Conservation (phyloP, 1,284 basidiomycete species). For the Puccinia polysora region DNA sequence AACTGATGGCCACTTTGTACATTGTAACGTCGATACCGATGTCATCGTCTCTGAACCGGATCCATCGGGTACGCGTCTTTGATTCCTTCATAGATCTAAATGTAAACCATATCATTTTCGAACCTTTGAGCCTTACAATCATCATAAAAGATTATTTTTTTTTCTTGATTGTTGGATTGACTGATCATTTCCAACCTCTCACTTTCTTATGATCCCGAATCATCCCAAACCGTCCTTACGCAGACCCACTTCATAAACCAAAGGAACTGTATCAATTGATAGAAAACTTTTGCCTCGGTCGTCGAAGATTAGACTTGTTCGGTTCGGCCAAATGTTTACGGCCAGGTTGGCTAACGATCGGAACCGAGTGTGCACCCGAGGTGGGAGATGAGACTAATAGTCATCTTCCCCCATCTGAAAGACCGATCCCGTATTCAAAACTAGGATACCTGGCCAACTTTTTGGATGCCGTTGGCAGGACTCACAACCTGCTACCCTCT, state of each 20-base stretch:
- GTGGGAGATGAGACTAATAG: background rate
- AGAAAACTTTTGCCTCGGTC: slow-evolving; percentile 95
- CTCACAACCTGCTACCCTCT: slow-evolving; percentile 37
- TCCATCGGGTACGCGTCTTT: slow-evolving; percentile 20
- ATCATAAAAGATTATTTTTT: background rate
- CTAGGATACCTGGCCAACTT: slow-evolving; percentile 25
- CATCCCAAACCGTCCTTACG: no score
- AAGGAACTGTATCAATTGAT: slow-evolving; percentile 91
- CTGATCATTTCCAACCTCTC: no score
- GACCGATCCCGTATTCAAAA: slow-evolving; percentile 24
- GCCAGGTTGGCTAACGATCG: slow-evolving; percentile 86
- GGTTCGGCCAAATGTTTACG: slow-evolving; percentile 68
- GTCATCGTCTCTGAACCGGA: slow-evolving; percentile 41
- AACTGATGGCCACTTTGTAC: slow-evolving; percentile 90
- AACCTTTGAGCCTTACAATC: no score
- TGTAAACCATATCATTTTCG: no score
- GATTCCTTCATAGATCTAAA: no score
- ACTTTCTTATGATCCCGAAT: no score
- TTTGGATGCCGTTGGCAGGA: slow-evolving; percentile 26
- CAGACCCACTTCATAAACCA: slow-evolving; percentile 75
- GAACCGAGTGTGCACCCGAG: slow-evolving; percentile 53
- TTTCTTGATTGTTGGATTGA: background rate
- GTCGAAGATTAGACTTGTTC: slow-evolving; percentile 84
- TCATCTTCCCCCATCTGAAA: background rate
- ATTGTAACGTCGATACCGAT: slow-evolving; percentile 81